Percentiles rank a stretch among this genome's conserved stretches.
Conservation (phyloP, 768 basidiomycete species). For the Trametes punicea region DNA sequence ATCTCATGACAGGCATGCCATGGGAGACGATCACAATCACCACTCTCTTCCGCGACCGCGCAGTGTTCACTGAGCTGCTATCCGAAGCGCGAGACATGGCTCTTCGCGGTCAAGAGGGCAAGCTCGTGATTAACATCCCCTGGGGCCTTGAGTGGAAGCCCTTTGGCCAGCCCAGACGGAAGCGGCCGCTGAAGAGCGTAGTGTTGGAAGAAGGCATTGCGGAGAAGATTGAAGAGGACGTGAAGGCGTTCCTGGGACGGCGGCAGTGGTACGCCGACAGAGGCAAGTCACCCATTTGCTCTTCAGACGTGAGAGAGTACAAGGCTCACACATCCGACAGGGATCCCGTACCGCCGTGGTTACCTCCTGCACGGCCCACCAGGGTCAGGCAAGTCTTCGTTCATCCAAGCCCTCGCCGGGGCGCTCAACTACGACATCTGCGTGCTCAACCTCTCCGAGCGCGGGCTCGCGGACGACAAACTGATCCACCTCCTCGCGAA, state of each 20-base stretch:
- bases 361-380: constrained; percentile 96
- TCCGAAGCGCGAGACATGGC: constrained; percentile 89
- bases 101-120: constrained; percentile 82
- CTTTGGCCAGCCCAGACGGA: constrained; percentile 87
- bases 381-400: constrained; percentile 97
- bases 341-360: constrained; percentile 95
- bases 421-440: constrained; percentile 93
- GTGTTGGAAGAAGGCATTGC: constrained; percentile 80
- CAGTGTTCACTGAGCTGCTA: constrained; percentile 75
- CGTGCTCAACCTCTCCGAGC: constrained; percentile 90
- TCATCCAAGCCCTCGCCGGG: constrained; percentile 96
- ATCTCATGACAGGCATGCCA: constrained; percentile 85
- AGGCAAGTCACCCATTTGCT: constrained; percentile 47
- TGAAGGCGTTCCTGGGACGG: constrained; percentile 76
- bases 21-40: constrained; percentile 98
- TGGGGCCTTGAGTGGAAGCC: constrained; percentile 97
- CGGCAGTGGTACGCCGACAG: constrained; percentile 95
- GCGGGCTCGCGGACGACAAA: constrained; percentile 96
- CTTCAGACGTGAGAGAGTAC: not conserved
- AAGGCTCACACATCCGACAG: constrained; percentile 38
- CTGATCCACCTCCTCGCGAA: constrained; percentile 90
- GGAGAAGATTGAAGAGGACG: constrained; percentile 79
- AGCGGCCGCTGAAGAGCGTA: constrained; percentile 85
- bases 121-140: constrained; percentile 93
- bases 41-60: constrained; percentile 82